Base-by-base conservation (phyloP, 345 rosid genomes). In the Murraya paniculata region DNA sequence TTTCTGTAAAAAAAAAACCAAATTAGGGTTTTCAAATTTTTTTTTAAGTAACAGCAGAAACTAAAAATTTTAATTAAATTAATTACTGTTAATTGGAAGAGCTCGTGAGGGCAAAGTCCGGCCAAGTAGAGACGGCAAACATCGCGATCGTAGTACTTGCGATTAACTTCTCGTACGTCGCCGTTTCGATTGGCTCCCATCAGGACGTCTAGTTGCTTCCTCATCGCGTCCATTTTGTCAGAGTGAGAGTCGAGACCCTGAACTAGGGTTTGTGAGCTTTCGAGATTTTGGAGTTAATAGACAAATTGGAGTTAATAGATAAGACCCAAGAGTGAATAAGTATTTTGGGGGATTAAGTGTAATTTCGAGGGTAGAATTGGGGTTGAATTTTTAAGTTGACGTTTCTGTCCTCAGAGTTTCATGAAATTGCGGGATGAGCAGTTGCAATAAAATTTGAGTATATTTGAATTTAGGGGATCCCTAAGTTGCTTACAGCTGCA, bases 131-230 rank as follows among this genome's bases (percentile, higher is more conserved):
- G 89, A 82, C 99, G 99, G 79, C 99, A 97, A 67, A 94, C 98
- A 84, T 97, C 99, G 31, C 98, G 98, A 87, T 97, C 99, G 92
- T 89, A 90, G 89, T 97, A 94, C 85, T 93, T 94, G 77, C 98
- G 98, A 82, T 97, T 94, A 53, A 97, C 97, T 84, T 97, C 99
- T 71, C 90, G 87, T 9, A 94, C 99, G 70, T 97, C 99, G 78
- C 99, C 99, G 84, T 97, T 97, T 35, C 99, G 84, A 79, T 97
- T 97, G 9, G 99, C 99, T 60, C 99, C 99, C 99, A 97, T 97
- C 61, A 94, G 91, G 78, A 94, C 98, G 88, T 97, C 99, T 61
- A 97, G 94, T 81, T 97, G 99, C 81, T 97, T 97, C 90, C 99
- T 86, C 89, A 97, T 91, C 21, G 99, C 98, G 48, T 97, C 99